These are phyloP conservation scores for Dioscorea dumetorum DNA, from an alignment of 106 monocot genomes.

Conservation along the genomic window DNA sequence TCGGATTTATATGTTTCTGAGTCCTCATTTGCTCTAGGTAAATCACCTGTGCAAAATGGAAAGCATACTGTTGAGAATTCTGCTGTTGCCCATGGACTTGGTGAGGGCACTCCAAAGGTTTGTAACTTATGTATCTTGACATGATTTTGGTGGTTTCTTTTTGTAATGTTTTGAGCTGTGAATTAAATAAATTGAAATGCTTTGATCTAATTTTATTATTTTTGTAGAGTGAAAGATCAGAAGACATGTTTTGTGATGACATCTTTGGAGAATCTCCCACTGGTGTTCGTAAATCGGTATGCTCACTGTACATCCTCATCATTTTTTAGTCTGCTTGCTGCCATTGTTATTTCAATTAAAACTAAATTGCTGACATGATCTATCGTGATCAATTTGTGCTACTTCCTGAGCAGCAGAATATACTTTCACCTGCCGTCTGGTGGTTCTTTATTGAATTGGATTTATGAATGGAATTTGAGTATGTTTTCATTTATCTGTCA, in stretches of 20 bases:
- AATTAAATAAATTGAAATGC: neutral
- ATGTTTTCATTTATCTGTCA: too few species aligned
- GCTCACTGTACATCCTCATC: neutral
- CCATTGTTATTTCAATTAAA: too few species aligned
- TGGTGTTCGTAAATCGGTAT: conserved; percentile 66
- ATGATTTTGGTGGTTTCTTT: neutral
- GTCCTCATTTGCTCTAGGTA: conserved; percentile 50
- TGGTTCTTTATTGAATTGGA: too few species aligned
- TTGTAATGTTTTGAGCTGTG: too few species aligned
- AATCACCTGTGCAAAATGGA: conserved; percentile 62
- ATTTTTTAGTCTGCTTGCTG: too few species aligned
- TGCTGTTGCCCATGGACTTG: conserved; percentile 42
- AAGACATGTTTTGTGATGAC: conserved; percentile 96
- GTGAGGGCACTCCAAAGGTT: conserved; percentile 92
- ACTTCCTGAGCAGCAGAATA: too few species aligned
- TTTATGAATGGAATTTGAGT: too few species aligned
- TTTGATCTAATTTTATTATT: neutral
- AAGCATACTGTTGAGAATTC: conserved; percentile 20
- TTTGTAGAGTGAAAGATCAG: conserved; percentile 80
- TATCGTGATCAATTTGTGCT: too few species aligned
- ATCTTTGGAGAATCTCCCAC: conserved; percentile 93
- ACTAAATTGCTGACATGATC: too few species aligned
- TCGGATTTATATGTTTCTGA: conserved; percentile 37
- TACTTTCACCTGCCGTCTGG: too few species aligned
- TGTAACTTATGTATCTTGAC: neutral